Base-by-base conservation (phyloP, 1,284 basidiomycete species). In the Ustilago cynodontis region DNA sequence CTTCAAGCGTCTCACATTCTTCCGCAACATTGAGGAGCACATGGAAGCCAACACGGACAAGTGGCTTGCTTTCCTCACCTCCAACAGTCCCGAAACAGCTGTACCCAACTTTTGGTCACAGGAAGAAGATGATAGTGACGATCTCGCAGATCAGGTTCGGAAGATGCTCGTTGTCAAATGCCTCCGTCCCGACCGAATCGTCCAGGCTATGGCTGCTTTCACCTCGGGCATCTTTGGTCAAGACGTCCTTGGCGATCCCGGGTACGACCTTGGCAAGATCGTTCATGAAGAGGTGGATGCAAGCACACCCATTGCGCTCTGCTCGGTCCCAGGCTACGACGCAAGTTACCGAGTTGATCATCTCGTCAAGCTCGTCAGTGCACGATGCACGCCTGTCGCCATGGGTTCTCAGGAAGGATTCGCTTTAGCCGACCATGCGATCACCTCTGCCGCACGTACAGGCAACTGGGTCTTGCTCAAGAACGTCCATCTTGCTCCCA, bases 121-220 rank as follows among this genome's bases (percentile, higher is more conserved):
- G 2, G 82, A 79, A 51, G 82, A 29, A 91, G 52, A 47, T 26
- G 47, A 22, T 3, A 51, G 57, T 22, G 56, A 41, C 22, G 67
- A 69, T 6, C 51, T 91, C 59, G 87, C 91, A 35, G 90, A 92
- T 73, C 91, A 92, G 10, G 89, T 95, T 57, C 92, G 93, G 33
- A 89, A 90, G 18, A 88, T 94, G 76, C 88, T 94, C 28, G 88
- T 97, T 65, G 89, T 97, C 87, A 95, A 95, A 86, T 95, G 93
- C 85, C 88, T 96, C 82, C 90, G 95, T 31, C 94, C 95, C 14
- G 95, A 98, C 86, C 91, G 94, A 59, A 89, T 96, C 20, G 87
- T 94, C 56, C 93, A 94, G 84, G 91, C 93, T 2, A 92, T 92
- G 14, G 90, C 91, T 7, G 82, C 89, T n/a, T 93, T 95, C 79